Evolutionary conservation across 352 stramenopile species (phyloP).

Genomic region (Phytopythium kandeliae): DNA sequence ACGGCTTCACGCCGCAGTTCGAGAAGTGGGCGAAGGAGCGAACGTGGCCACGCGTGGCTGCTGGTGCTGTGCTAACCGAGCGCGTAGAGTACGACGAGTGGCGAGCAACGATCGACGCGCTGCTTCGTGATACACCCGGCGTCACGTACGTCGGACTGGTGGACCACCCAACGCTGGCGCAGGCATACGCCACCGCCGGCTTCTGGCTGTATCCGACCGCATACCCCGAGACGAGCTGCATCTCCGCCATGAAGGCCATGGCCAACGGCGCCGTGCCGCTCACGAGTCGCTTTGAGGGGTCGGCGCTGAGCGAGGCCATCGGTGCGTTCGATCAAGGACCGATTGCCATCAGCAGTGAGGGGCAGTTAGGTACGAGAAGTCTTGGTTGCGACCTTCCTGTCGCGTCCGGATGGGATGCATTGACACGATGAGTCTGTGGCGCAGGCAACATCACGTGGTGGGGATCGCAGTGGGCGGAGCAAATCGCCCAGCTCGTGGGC

Average conservation of each 20-base stretch:
- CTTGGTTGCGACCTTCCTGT: neutral
- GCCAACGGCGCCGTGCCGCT: constrained; percentile 86
- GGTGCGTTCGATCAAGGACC: constrained; percentile 74
- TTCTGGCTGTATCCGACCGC: constrained; percentile 91
- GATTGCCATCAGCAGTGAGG: neutral
- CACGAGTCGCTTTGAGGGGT: constrained; percentile 67
- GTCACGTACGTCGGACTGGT: constrained; percentile 81
- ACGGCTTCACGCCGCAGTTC: constrained; percentile 84
- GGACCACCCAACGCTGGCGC: constrained; percentile 60
- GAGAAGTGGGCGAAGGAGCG: constrained; percentile 42
- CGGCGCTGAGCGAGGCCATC: constrained; percentile 61
- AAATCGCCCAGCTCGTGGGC: constrained; percentile 31
- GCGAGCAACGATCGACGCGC: constrained; percentile 39
- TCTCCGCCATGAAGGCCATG: constrained; percentile 93
- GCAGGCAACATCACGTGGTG: constrained; percentile 21
- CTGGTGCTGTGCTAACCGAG: neutral
- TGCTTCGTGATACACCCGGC: constrained; percentile 24
- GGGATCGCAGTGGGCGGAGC: constrained; percentile 44
- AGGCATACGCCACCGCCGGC: constrained; percentile 60
- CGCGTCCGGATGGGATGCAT: too few relatives aligned
- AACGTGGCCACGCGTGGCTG: neutral
- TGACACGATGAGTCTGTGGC: neutral
- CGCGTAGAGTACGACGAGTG: constrained; percentile 57
- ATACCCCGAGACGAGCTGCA: constrained; percentile 88
- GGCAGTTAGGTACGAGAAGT: constrained; percentile 1